A percentile compares a stretch with the other conserved stretches of the same genome.
These are phyloP conservation scores for Boletellus dicymbophilus DNA, from an alignment of 1,284 basidiomycete species.

Conservation along the genomic window DNA sequence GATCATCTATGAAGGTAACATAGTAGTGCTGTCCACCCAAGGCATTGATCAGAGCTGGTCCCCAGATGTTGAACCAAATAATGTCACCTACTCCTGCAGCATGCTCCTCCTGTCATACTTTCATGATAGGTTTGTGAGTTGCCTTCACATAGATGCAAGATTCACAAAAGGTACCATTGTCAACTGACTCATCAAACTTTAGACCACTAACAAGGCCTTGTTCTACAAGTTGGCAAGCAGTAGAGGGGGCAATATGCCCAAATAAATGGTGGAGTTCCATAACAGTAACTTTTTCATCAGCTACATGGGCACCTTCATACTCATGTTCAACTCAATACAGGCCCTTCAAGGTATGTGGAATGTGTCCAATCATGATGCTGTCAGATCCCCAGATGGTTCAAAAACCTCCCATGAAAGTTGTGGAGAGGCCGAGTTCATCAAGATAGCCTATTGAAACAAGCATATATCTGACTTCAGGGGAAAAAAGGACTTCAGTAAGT, in stretches of 20 bases:
- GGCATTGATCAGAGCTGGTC: conserved; percentile 28
- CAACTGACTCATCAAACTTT: no score
- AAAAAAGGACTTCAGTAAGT: no score
- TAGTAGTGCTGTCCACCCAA: conserved; percentile 29
- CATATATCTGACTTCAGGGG: not conserved
- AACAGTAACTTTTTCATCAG: no score
- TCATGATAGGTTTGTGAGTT: conserved; percentile 11
- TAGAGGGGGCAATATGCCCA: conserved; percentile 36
- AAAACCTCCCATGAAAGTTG: not conserved
- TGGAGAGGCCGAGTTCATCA: not conserved
- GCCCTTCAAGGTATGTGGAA: not conserved
- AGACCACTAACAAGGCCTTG: no score
- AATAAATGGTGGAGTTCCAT: no score
- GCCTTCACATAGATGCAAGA: conserved; percentile 14
- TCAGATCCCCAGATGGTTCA: not conserved
- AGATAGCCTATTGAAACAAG: not conserved
- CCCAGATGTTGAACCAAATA: conserved; percentile 37
- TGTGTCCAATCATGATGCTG: not conserved
- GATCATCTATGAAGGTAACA: no score
- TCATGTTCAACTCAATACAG: no score
- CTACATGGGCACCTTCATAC: no score
- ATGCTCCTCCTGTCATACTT: not conserved
- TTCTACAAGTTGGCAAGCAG: not conserved
- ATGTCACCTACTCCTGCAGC: conserved; percentile 16
- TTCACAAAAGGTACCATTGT: conserved; percentile 12